Evolutionary conservation across 2,329 filamentous ascomycete species (phyloP).

Genomic region (Aspergillus terreus): DNA sequence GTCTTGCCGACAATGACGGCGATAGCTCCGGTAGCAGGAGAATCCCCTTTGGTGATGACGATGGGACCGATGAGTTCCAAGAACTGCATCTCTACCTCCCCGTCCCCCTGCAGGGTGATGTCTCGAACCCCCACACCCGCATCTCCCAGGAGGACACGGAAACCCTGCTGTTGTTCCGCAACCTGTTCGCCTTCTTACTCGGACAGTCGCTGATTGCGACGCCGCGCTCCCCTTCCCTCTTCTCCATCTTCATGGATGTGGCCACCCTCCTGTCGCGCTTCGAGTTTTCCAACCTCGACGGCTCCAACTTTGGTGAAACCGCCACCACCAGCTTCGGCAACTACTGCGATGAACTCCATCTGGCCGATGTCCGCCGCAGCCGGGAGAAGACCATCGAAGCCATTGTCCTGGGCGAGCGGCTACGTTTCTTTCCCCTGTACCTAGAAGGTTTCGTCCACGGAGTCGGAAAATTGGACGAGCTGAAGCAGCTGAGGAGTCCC

Average conservation of each 20-base stretch:
- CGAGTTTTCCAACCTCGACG: conserved; percentile 59
- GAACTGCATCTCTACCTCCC: conserved; percentile 57
- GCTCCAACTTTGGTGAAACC: conserved; percentile 61
- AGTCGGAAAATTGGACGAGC: conserved; percentile 75
- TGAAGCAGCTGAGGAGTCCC: conserved; percentile 65
- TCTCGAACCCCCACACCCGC: conserved; percentile 31
- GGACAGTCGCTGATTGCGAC: conserved; percentile 61
- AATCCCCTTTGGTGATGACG: conserved; percentile 45
- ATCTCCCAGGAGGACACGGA: conserved; percentile 51
- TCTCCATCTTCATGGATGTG: conserved; percentile 60
- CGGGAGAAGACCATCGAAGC: conserved; percentile 86
- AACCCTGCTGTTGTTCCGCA: conserved; percentile 57
- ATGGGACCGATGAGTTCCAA: conserved; percentile 39
- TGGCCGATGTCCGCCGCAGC: conserved; percentile 77
- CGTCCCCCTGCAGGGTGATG: conserved; percentile 52
- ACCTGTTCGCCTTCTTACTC: conserved; percentile 62
- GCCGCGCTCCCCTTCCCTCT: conserved; percentile 51
- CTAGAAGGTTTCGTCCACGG: conserved; percentile 90
- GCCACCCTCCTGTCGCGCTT: conserved; percentile 55
- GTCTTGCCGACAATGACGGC: conserved; percentile 32
- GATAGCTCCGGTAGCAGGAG: conserved; percentile 47
- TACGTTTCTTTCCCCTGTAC: conserved; percentile 78
- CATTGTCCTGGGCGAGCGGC: conserved; percentile 80
- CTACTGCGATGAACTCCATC: conserved; percentile 71
- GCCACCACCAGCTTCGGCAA: conserved; percentile 48